Evolutionary conservation across 2,329 filamentous ascomycete genomes (phyloP).

Genomic region (Fusarium pseudoanthophilum): DNA sequence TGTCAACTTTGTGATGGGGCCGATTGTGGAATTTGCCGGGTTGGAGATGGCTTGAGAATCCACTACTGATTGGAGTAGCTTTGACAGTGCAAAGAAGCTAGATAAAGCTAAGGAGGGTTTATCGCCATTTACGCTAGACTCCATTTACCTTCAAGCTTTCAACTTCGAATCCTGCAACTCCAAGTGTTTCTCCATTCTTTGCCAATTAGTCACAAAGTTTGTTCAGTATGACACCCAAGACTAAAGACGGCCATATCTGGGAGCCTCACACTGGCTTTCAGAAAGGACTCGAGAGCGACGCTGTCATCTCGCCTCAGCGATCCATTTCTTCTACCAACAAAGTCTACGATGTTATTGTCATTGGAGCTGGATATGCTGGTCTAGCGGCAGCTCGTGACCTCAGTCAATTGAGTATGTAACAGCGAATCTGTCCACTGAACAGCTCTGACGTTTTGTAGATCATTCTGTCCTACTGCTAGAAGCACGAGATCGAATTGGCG

Average conservation of each 20-base stretch:
- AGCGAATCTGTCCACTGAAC: rapidly evolving
- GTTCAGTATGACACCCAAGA: not conserved
- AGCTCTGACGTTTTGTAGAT: rapidly evolving
- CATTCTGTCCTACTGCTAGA: not conserved
- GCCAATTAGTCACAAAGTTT: rapidly evolving
- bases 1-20: not conserved
- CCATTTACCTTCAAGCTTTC: not conserved
- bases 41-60: not conserved
- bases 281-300: not conserved
- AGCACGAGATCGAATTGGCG: not conserved
- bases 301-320: not conserved
- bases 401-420: not conserved
- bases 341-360: not conserved
- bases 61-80: not conserved
- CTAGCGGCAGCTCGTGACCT: not conserved
- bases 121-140: not conserved
- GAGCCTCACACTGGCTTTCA: not conserved
- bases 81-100: not conserved
- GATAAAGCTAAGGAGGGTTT: not conserved
- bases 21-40: not conserved
- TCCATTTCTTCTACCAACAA: rapidly evolving
- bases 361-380: not conserved
- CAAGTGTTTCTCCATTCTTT: not conserved
- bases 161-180: not conserved
- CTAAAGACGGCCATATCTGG: not conserved